A percentile compares a stretch with the other conserved stretches of the same genome.
Evolutionary conservation across 169 alveolate species (phyloP).

Genomic region (Plasmodium inui): DNA sequence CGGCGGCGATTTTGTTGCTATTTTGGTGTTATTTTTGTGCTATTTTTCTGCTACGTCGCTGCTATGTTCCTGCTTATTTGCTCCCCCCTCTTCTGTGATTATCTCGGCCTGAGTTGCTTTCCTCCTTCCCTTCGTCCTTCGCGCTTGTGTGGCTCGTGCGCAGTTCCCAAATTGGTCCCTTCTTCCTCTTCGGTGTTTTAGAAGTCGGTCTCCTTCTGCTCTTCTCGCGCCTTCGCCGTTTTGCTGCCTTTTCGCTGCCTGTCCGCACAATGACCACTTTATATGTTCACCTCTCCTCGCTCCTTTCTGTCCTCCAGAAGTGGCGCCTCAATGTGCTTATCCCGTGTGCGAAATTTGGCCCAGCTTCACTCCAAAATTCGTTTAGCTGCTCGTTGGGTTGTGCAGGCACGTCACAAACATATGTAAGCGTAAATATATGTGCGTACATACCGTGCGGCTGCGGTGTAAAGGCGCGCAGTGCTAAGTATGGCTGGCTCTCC

Average conservation of each 20-base stretch:
- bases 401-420: neutral
- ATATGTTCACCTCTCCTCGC: neutral
- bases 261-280: neutral
- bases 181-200: neutral
- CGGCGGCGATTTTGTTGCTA: neutral
- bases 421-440: slow-evolving; percentile 1
- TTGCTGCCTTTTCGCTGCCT: neutral
- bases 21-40: neutral
- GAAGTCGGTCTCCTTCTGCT: neutral
- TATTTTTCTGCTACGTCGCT: neutral
- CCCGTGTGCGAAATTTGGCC: neutral
- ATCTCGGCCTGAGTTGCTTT: neutral
- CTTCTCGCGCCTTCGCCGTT: neutral
- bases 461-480: neutral
- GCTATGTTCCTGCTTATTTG: too few species aligned
- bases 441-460: neutral
- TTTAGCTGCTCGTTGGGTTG: neutral
- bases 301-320: neutral
- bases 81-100: neutral
- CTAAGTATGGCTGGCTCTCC: neutral
- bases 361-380: neutral
- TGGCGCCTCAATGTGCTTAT: neutral
- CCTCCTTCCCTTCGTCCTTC: neutral
- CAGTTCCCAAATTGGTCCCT: neutral
- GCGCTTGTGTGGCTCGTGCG: neutral